Conservation (phyloP, 2,329 filamentous ascomycete species). For the Teratosphaeria pseudoeucalypti region DNA sequence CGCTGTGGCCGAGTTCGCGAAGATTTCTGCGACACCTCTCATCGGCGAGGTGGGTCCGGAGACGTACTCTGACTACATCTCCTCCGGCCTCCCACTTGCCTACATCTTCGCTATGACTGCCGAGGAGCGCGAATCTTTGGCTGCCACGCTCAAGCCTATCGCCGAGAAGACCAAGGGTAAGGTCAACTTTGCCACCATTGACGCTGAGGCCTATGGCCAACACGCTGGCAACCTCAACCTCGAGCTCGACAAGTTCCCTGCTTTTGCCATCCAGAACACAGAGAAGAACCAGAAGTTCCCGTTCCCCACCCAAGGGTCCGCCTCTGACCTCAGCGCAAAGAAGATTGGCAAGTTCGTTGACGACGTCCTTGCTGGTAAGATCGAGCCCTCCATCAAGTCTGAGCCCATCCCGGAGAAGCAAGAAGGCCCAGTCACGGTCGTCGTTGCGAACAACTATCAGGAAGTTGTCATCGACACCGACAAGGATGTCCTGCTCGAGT, state of each 20-base stretch:
- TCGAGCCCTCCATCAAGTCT: constrained; percentile 95
- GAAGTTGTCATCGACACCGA: constrained; percentile 81
- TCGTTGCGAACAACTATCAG: constrained; percentile 92
- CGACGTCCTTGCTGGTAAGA: constrained; percentile 73
- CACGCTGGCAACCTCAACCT: constrained; percentile 97
- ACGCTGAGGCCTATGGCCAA: constrained; percentile 85
- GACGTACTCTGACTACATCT: constrained; percentile 93
- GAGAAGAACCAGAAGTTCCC: constrained; percentile 96
- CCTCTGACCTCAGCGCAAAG: constrained; percentile 63
- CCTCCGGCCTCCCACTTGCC: constrained; percentile 78
- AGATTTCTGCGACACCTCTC: constrained; percentile 74
- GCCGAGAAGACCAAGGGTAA: constrained; percentile 87
- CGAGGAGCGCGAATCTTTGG: constrained; percentile 76
- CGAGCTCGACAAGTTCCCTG: constrained; percentile 86
- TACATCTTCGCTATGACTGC: constrained; percentile 94
- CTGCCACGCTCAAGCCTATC: constrained; percentile 68
- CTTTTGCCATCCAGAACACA: constrained; percentile 94
- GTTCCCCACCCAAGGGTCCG: constrained; percentile 56
- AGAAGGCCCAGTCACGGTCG: constrained; percentile 74
- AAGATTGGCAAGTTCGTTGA: constrained; percentile 74
- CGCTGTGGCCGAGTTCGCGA: constrained; percentile 71
- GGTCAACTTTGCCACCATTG: constrained; percentile 97
- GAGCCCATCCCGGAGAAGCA: constrained; percentile 92
- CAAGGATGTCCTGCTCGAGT: constrained; percentile 96
- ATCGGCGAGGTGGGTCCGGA: constrained; percentile 95